Base-by-base conservation (phyloP, 768 basidiomycete genomes). In the Suillus placidus region DNA sequence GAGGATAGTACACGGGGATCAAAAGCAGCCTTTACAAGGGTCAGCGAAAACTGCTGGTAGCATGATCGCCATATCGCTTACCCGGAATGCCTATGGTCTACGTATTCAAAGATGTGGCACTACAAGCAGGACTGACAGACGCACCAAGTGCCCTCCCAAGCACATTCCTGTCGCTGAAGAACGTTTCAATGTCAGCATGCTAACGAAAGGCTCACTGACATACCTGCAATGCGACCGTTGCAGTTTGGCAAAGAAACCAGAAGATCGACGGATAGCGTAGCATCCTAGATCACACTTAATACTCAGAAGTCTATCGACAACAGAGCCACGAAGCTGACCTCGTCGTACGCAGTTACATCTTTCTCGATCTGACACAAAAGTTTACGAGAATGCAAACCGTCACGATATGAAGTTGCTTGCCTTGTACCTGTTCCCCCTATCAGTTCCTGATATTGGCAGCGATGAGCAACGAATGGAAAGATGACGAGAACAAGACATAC, bases 371-470 rank as follows among this genome's bases (percentile, higher is more conserved):
- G 68, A 51, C 30, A 49, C n/a, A 43, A n/a, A 37, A 16, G 49
- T 66, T 70, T 63, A 67, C 57, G 18, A 52, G 62, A 32, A 61
- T 51, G 5, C 43, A 61, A 34, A 51, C n/a, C 51, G 12, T 32
- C 6, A 57, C 37, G 26, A 18, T 18, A 35, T n/a, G 18, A 38
- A 52, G 43, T 60, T 30, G 34, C 64, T 30, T 62, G 86, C 94
- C 85, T 98, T 98, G 84, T 91, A 97, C 70, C 81, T 85, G 80
- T 99, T 98, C n/a, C 97, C 97, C 68, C 90, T 80, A 74, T 97
- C 92, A 40, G 93, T 95, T 20, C 94, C 93, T 86, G 52, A 56
- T 43, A 64, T 20, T 16, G 14, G 6, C n/a, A 42, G 47, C 51
- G 30, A 65, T 62, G 23, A 35, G 61, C 51, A 26, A 56, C 35